phyloP scores from a whole-genome alignment of 495 filamentous ascomycete genomes.

The Hyaloscypha bicolor region DNA sequence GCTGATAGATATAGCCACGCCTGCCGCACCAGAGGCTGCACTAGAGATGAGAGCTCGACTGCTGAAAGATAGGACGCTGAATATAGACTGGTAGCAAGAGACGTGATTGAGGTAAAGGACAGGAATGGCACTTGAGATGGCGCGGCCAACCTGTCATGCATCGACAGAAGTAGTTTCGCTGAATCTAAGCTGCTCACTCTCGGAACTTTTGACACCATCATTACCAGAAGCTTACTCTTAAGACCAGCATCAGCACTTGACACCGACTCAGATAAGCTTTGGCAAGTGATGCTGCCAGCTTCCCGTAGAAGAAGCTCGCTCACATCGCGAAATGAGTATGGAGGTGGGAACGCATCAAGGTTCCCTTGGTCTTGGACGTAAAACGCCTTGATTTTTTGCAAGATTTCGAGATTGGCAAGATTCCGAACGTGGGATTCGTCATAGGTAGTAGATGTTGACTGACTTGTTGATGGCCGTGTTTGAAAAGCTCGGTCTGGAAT shows the following conservation, averaged over 20 bases:
- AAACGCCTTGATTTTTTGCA: slow-evolving; percentile 64
- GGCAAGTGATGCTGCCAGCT: slow-evolving; percentile 55
- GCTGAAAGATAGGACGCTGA: slow-evolving; percentile 56
- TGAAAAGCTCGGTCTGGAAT: slow-evolving; percentile 73
- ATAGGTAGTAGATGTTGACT: slow-evolving; percentile 19
- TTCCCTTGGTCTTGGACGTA: slow-evolving; percentile 63
- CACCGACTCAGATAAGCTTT: slow-evolving; percentile 41
- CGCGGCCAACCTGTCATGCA: slow-evolving; percentile 47
- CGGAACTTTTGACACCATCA: slow-evolving; percentile 60
- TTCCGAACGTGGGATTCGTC: slow-evolving; percentile 30
- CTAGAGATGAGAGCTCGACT: slow-evolving; percentile 62
- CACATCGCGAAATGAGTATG: slow-evolving; percentile 58
- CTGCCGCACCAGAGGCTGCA: slow-evolving; percentile 66
- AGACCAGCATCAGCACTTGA: slow-evolving; percentile 46
- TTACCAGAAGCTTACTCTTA: slow-evolving; percentile 51
- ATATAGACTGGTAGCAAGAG: slow-evolving; percentile 64
- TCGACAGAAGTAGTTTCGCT: slow-evolving; percentile 55
- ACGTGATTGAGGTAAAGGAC: slow-evolving; percentile 62
- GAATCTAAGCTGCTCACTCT: slow-evolving; percentile 54
- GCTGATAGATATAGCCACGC: slow-evolving; percentile 82
- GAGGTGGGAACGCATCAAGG: slow-evolving; percentile 48
- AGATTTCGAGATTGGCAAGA: slow-evolving; percentile 45
- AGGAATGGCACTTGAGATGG: slow-evolving; percentile 43
- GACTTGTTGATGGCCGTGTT: slow-evolving; percentile 36
- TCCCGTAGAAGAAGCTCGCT: slow-evolving; percentile 65